phyloP scores from a whole-genome alignment of 305 asterid species.

The Fraxinus nigra region DNA sequence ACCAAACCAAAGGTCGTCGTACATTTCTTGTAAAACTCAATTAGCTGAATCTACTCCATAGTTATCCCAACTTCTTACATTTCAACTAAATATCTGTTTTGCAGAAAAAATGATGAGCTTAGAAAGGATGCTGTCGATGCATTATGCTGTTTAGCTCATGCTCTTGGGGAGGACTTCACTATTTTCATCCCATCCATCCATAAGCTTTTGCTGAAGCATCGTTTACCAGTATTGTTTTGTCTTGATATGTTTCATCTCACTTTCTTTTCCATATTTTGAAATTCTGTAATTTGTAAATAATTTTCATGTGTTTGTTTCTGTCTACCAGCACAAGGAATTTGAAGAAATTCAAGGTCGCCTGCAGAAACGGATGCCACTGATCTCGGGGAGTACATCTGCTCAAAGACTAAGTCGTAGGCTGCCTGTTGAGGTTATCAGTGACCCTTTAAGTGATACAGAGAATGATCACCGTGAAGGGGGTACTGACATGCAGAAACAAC shows the following conservation, averaged over 20 bases:
- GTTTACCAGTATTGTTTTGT: constrained; percentile 53
- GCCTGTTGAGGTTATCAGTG: constrained; percentile 88
- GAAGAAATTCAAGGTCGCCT: constrained; percentile 82
- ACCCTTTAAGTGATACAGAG: constrained; percentile 85
- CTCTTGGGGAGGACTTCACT: constrained; percentile 95
- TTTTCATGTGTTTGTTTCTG: constrained; percentile 12
- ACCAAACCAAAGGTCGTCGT: neutral
- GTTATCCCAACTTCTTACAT: constrained; percentile 15
- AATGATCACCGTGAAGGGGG: constrained; percentile 61
- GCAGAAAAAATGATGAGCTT: constrained; percentile 87
- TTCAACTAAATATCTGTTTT: constrained; percentile 23
- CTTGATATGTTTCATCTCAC: constrained; percentile 10
- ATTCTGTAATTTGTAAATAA: neutral
- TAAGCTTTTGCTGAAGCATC: constrained; percentile 85
- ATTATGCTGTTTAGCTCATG: constrained; percentile 90
- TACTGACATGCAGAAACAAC: constrained; percentile 60
- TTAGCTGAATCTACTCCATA: constrained; percentile 14
- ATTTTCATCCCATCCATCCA: constrained; percentile 88
- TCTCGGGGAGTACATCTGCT: constrained; percentile 55
- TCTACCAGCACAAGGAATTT: constrained; percentile 82
- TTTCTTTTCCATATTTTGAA: constrained; percentile 8
- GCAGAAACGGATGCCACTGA: constrained; percentile 70
- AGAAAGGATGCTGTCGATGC: constrained; percentile 94
- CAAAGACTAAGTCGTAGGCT: constrained; percentile 63
- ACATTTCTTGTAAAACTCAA: neutral